Conservation (phyloP, 768 basidiomycete species). For the Botryobasidium botryosum region DNA sequence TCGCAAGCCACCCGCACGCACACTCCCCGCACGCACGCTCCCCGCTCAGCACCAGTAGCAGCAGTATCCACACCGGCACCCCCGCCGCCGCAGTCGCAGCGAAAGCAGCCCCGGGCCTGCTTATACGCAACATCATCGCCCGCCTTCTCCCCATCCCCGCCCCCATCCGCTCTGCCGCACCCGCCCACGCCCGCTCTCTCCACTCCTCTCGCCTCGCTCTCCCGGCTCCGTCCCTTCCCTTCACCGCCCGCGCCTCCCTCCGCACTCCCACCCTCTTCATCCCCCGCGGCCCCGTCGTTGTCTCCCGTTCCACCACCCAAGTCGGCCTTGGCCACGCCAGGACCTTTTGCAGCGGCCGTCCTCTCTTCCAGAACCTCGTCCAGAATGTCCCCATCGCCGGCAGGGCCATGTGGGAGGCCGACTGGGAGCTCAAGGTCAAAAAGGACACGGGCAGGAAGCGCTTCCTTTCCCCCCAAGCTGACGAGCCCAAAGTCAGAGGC, state of each 20-base stretch:
- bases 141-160: neutral
- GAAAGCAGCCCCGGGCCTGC: neutral
- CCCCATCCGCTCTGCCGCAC: neutral
- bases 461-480: conserved; percentile 13
- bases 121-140: neutral
- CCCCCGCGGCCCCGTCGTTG: neutral
- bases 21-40: neutral
- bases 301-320: conserved; percentile 37
- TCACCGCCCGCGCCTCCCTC: neutral
- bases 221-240: neutral
- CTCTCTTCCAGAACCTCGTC: conserved; percentile 63
- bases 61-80: too few species aligned
- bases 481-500: conserved; percentile 16
- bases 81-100: neutral
- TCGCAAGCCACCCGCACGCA: too few species aligned
- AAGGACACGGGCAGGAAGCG: conserved; percentile 23
- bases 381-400: conserved; percentile 66
- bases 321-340: conserved; percentile 63
- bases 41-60: too few species aligned
- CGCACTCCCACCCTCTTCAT: neutral
- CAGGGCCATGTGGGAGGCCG: conserved; percentile 57
- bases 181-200: neutral
- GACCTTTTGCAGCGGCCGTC: conserved; percentile 49
- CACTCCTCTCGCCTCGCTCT: neutral
- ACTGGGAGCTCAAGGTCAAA: conserved; percentile 42